Conservation (phyloP, 768 basidiomycete species). For the Punctularia strigosozonata region DNA sequence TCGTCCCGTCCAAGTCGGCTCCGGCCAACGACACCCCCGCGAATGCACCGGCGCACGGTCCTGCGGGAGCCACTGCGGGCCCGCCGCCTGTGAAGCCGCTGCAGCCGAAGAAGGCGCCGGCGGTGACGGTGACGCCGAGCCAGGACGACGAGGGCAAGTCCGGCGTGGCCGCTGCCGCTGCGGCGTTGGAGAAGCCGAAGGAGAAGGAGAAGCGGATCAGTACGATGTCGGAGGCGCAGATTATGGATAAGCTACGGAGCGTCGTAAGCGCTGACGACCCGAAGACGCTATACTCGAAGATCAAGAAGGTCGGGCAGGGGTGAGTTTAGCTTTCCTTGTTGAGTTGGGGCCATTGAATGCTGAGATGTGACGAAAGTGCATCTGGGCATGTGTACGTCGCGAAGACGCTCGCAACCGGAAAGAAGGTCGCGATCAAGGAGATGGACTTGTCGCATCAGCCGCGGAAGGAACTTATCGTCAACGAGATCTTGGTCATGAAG, state of each 20-base stretch:
- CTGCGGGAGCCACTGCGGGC: conserved; percentile 39
- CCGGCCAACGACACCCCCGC: conserved; percentile 31
- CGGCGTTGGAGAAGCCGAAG: conserved; percentile 57
- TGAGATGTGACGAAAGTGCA: conserved; percentile 43
- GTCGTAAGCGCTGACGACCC: conserved; percentile 87
- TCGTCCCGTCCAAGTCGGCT: conserved; percentile 29
- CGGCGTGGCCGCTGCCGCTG: conserved; percentile 57
- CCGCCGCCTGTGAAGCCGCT: conserved; percentile 64
- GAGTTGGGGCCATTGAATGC: not conserved
- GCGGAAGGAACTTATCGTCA: conserved; percentile 94
- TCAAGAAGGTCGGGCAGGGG: conserved; percentile 99
- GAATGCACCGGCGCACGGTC: conserved; percentile 31
- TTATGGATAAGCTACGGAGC: conserved; percentile 91
- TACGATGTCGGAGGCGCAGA: conserved; percentile 94
- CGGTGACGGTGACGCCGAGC: conserved; percentile 11
- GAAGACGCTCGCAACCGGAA: conserved; percentile 71
- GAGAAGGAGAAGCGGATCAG: conserved; percentile 78
- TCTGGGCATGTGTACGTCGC: conserved; percentile 98
- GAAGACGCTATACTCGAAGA: conserved; percentile 84
- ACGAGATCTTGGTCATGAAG: conserved; percentile 98
- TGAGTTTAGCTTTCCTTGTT: conserved; percentile 29
- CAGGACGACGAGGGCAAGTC: conserved; percentile 37
- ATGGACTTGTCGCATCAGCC: conserved; percentile 95
- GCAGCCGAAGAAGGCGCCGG: conserved; percentile 43
- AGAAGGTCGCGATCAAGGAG: conserved; percentile 95